Conservation (phyloP, 805 yeast species). For the Ogataea parapolymorpha region DNA sequence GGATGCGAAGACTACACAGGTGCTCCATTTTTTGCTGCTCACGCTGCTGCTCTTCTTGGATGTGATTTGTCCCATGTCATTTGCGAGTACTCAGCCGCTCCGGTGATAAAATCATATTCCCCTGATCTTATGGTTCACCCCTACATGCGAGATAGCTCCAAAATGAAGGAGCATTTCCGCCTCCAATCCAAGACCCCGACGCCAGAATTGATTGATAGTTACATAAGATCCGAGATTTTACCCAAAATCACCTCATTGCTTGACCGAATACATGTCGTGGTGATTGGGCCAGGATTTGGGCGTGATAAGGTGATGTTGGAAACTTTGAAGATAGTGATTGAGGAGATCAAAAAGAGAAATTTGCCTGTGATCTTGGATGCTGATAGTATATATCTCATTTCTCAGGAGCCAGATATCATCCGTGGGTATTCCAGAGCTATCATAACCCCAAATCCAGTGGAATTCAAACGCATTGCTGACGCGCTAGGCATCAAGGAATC, state of each 20-base stretch:
- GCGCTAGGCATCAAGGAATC: constrained; percentile 36
- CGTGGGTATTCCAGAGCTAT: constrained; percentile 58
- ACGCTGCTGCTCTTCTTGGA: constrained; percentile 80
- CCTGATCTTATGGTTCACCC: constrained; percentile 98
- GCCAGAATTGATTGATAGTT: constrained; percentile 22
- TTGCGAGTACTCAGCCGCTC: constrained; percentile 78
- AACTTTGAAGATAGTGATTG: constrained; percentile 55
- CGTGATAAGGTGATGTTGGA: constrained; percentile 68
- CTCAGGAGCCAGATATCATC: constrained; percentile 53
- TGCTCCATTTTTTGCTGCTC: constrained; percentile 89
- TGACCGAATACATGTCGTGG: constrained; percentile 71
- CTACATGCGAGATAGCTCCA: constrained; percentile 53
- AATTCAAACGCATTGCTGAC: constrained; percentile 67
- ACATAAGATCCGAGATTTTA: constrained; percentile 44
- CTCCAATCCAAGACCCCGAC: constrained; percentile 2
- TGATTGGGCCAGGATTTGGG: constrained; percentile 94
- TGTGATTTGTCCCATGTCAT: constrained; percentile 86
- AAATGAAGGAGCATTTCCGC: constrained; percentile 15
- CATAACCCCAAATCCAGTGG: constrained; percentile 87
- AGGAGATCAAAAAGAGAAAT: constrained; percentile 50
- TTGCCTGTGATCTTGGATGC: constrained; percentile 87
- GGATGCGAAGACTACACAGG: constrained; percentile 97
- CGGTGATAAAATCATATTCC: constrained; percentile 79
- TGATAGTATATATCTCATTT: constrained; percentile 72
- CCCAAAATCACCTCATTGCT: constrained; percentile 56